Conservation (phyloP, 345 rosid genomes). For the Mallotus nudiflorus region DNA sequence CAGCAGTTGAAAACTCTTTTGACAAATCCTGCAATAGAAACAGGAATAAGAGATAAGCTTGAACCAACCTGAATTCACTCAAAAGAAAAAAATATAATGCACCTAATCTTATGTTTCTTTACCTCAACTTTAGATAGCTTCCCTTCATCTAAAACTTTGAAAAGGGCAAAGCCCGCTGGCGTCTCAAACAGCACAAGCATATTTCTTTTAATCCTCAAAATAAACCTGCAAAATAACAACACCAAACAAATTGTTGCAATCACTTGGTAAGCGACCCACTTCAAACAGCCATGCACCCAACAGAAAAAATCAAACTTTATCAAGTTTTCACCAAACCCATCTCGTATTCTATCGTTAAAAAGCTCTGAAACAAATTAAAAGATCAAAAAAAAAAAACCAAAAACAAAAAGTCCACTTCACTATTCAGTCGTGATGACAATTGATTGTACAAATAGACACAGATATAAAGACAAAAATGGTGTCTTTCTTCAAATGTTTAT, state of each 20-base stretch:
- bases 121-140: slow-evolving; percentile 77
- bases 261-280: background rate
- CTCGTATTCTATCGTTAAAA: background rate
- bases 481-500: background rate
- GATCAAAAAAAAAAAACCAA: background rate
- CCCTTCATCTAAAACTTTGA: slow-evolving; percentile 68
- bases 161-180: slow-evolving; percentile 73
- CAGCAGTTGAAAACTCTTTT: slow-evolving; percentile 55
- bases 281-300: background rate
- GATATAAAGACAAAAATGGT: background rate
- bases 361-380: background rate
- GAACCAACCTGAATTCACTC: background rate
- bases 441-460: background rate
- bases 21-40: slow-evolving; percentile 53
- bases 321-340: background rate
- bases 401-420: background rate
- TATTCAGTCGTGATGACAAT: no score
- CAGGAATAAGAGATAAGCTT: slow-evolving; percentile 1
- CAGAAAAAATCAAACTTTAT: background rate
- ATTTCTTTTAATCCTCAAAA: slow-evolving; percentile 19
- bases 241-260: background rate
- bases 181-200: slow-evolving; percentile 75
- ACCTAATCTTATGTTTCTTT: background rate
- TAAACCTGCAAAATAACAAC: slow-evolving; percentile 1
- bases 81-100: background rate